Evolutionary conservation across 2,329 filamentous ascomycete species (phyloP).

Genomic region (Xylariaceae sp.): DNA sequence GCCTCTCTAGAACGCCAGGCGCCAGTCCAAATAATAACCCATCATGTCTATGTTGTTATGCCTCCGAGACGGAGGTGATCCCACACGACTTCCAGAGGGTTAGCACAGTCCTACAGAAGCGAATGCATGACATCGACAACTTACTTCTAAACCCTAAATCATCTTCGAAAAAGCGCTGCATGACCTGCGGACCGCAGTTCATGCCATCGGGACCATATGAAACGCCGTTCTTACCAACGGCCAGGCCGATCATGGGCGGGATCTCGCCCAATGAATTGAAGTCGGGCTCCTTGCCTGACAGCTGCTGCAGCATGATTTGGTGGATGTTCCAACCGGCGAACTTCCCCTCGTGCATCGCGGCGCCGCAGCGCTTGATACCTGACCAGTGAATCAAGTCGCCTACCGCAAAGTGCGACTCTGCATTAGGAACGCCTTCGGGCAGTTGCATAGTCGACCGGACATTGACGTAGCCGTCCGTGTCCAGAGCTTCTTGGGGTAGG

Average conservation of each 20-base stretch:
- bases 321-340: conserved; percentile 70
- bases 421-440: conserved; percentile 60
- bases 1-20: conserved; percentile 13
- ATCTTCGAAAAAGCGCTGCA: conserved; percentile 68
- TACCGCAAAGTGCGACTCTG: conserved; percentile 67
- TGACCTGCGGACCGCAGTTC: conserved; percentile 65
- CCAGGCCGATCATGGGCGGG: conserved; percentile 72
- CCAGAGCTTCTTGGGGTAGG: conserved; percentile 63
- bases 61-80: conserved; percentile 41
- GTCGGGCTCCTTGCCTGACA: conserved; percentile 47
- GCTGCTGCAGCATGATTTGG: conserved; percentile 60
- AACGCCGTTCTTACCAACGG: conserved; percentile 72
- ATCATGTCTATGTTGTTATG: conserved; percentile 28
- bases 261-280: conserved; percentile 59
- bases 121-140: conserved; percentile 38
- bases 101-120: not conserved
- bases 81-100: conserved; percentile 38
- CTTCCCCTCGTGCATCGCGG: conserved; percentile 76
- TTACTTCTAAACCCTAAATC: conserved; percentile 70
- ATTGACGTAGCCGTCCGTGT: conserved; percentile 69
- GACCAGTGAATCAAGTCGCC: conserved; percentile 76
- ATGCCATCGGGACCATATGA: conserved; percentile 66
- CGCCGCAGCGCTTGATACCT: conserved; percentile 80
- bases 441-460: conserved; percentile 59
- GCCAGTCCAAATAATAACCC: conserved; percentile 5